Base-by-base conservation (phyloP, 1,284 basidiomycete species). In the Apiotrichum sp. region DNA sequence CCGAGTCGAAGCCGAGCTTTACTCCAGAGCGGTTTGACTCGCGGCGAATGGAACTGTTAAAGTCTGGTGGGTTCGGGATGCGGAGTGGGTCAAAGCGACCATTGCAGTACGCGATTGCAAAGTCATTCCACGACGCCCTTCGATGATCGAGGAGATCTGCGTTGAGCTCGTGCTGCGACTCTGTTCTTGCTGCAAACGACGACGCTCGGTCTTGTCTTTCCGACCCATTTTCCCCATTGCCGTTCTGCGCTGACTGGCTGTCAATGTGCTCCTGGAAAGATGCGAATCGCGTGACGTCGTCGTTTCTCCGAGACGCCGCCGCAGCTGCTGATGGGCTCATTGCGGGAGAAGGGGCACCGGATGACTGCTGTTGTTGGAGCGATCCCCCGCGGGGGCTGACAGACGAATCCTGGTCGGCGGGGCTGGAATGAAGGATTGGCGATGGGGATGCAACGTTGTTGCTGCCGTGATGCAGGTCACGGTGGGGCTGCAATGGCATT, bases 61-160 rank as follows among this genome's bases (percentile, higher is more conserved):
- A 50, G 31, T 31, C 36, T 46, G 84, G 63, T 81, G 81, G 1
- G 43, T 41, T n/a, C 1, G 89, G 89, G 0, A 83, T 86, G 53
- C 80, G 80, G 62, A 85, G 83, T 1, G 89, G 88, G 69, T 89
- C 87, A 86, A 89, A 93, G 58, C 83, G 80, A 10, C 89, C 89
- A 33, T 80, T 71, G 0, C 87, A 83, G 69, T 92, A 91, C 0
- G 86, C 84, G 41, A 80, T 76, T 56, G 88, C 82, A 71, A 91
- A 91, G 0, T 84, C 83, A 16, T 80, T 79, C 89, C 89, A 91
- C 11, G 38, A 33, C 66, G 54, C 57, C 6, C 35, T 22, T 4
- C 16, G 34, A 4, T 36, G 29, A 10, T n/a, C 5, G 4, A 29
- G 9, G 3, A 13, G 9, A 14, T 40, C 29, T n/a, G 14, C 34